These are phyloP conservation scores for Lophiotrema nucula DNA, from an alignment of 495 filamentous ascomycete genomes.

Conservation along the genomic window DNA sequence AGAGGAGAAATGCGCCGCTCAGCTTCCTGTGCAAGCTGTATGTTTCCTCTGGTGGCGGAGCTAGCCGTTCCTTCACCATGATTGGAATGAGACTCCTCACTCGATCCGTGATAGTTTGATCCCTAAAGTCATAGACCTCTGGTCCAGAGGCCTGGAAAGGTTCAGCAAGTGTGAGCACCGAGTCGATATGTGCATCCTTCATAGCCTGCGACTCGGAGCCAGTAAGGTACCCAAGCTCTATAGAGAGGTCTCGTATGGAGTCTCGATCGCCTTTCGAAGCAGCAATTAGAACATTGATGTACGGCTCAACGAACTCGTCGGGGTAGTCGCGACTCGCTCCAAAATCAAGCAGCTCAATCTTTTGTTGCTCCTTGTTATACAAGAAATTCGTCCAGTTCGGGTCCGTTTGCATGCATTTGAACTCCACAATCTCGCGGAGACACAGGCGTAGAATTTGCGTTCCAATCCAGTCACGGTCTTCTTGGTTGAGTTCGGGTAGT, in stretches of 20 bases:
- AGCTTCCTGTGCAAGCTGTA: conserved; percentile 94
- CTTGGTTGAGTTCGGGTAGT: conserved; percentile 67
- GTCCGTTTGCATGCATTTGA: conserved; percentile 98
- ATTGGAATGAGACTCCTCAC: conserved; percentile 82
- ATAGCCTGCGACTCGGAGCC: conserved; percentile 79
- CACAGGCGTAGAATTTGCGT: conserved; percentile 91
- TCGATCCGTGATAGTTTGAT: conserved; percentile 94
- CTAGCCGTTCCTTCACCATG: conserved; percentile 84
- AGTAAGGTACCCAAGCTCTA: conserved; percentile 85
- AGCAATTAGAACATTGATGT: conserved; percentile 73
- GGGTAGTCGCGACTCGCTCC: conserved; percentile 89
- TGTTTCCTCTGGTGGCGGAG: conserved; percentile 95
- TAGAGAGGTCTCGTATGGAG: conserved; percentile 65
- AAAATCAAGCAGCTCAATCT: conserved; percentile 92
- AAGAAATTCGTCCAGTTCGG: conserved; percentile 99
- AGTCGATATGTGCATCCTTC: conserved; percentile 81
- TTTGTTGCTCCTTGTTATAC: conserved; percentile 69
- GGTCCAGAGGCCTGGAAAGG: conserved; percentile 76
- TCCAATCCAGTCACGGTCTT: conserved; percentile 86
- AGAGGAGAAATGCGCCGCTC: conserved; percentile 92
- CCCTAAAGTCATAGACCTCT: conserved; percentile 83
- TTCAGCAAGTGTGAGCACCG: conserved; percentile 84
- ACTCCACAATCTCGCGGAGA: conserved; percentile 88
- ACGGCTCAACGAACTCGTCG: conserved; percentile 69
- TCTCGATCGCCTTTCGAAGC: conserved; percentile 67